These are phyloP conservation scores for Hypoxylon trugodes DNA, from an alignment of 495 filamentous ascomycete species.

Conservation along the genomic window DNA sequence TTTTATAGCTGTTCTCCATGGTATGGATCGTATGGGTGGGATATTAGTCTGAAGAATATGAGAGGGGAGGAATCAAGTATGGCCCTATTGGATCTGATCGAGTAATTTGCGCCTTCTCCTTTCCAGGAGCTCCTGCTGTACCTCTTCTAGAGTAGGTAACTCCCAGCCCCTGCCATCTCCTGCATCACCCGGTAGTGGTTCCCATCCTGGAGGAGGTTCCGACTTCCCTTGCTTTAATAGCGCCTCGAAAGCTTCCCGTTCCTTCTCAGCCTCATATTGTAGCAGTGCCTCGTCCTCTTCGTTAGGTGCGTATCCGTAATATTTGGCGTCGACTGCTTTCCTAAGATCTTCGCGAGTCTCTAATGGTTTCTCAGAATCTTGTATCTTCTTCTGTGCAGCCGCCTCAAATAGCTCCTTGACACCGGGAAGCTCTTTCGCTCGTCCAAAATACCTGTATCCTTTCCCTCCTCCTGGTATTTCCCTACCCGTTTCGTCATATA, in stretches of 20 bases:
- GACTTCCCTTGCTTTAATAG: slow-evolving; percentile 55
- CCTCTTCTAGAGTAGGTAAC: slow-evolving; percentile 86
- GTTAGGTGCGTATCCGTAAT: slow-evolving; percentile 94
- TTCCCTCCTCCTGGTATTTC: slow-evolving; percentile 91
- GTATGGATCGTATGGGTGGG: background rate
- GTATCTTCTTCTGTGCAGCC: slow-evolving; percentile 66
- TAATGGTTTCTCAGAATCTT: slow-evolving; percentile 63
- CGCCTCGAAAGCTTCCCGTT: slow-evolving; percentile 78
- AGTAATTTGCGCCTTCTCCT: slow-evolving; percentile 81
- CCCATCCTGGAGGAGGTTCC: slow-evolving; percentile 72
- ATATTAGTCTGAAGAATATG: background rate
- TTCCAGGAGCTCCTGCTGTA: slow-evolving; percentile 91
- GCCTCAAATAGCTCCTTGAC: slow-evolving; percentile 97
- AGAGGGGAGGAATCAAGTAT: slow-evolving; percentile 3
- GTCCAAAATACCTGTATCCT: slow-evolving; percentile 91
- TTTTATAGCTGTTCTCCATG: slow-evolving; percentile 5
- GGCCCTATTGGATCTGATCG: slow-evolving; percentile 58
- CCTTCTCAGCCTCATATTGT: slow-evolving; percentile 82
- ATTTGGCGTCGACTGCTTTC: slow-evolving; percentile 87
- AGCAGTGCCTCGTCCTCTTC: slow-evolving; percentile 90
- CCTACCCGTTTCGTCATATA: slow-evolving; percentile 90
- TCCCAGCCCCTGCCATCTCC: slow-evolving; percentile 87
- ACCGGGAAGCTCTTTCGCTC: slow-evolving; percentile 88
- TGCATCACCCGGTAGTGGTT: slow-evolving; percentile 82
- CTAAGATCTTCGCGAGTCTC: slow-evolving; percentile 74